phyloP scores from a whole-genome alignment of 2,329 filamentous ascomycete genomes.

The Beauveria scarabaeidicola region DNA sequence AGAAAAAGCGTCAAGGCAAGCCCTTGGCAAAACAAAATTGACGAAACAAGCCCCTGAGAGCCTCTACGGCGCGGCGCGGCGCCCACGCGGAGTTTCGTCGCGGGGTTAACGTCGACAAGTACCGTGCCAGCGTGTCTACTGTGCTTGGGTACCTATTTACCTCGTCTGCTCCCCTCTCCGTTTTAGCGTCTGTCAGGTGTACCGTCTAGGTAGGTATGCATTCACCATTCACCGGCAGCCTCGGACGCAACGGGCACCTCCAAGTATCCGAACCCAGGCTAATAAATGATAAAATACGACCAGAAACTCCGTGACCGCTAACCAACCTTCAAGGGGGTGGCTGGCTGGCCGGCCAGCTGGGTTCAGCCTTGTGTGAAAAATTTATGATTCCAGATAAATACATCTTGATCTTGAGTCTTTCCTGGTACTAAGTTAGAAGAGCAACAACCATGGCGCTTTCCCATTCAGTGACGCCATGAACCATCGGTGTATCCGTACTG shows the following conservation, averaged over 20 bases:
- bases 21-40: neutral
- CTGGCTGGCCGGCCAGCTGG: neutral
- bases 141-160: neutral
- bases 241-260: neutral
- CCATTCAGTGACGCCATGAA: neutral
- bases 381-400: neutral
- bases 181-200: too few relatives aligned
- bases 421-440: too few relatives aligned
- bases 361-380: neutral
- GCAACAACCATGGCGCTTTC: neutral
- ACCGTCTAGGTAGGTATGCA: too few relatives aligned
- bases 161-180: too few relatives aligned
- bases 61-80: neutral
- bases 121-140: neutral
- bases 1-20: neutral
- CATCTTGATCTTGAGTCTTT: too few relatives aligned
- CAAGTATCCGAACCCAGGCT: constrained; percentile 6
- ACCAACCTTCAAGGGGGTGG: neutral
- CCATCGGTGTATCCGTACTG: neutral
- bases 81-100: neutral
- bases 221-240: neutral
- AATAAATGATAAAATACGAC: neutral
- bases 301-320: neutral
- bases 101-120: neutral
- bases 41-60: constrained; percentile 4